These are phyloP conservation scores for Zopfochytrium polystomum DNA, from an alignment of 371 early-diverging fungal species.

Conservation along the genomic window DNA sequence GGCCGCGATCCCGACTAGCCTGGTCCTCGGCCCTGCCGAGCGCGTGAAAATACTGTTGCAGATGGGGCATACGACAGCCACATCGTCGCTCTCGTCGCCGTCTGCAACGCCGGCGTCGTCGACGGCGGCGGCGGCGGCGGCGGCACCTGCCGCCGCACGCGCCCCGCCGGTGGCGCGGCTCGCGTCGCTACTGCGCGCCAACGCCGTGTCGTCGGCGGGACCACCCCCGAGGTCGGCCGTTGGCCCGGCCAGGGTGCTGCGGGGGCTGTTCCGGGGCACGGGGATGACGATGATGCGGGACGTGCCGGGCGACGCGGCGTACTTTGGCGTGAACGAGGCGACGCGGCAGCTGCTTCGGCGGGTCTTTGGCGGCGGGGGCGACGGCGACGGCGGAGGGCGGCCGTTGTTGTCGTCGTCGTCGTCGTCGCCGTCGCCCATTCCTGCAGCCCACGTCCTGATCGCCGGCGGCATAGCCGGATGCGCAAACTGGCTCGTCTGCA, in stretches of 20 bases:
- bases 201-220: constrained; percentile 5
- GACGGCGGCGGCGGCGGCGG: background rate
- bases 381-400: no score
- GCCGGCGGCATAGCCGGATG: constrained; percentile 60
- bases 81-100: background rate
- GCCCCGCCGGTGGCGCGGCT: no score
- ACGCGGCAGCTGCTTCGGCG: constrained; percentile 48
- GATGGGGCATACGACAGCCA: constrained; percentile 9
- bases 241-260: constrained; percentile 11
- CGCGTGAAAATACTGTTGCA: constrained; percentile 47
- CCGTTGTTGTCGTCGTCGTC: constrained; percentile 55
- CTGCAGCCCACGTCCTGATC: constrained; percentile 13
- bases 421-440: background rate
- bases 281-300: constrained; percentile 61
- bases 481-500: constrained; percentile 75
- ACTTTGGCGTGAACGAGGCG: constrained; percentile 68
- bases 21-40: constrained; percentile 46
- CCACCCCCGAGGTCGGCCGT: background rate
- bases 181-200: background rate
- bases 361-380: no score
- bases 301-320: constrained; percentile 88
- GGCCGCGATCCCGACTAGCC: constrained; percentile 41
- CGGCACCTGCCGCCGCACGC: no score
- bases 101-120: background rate
- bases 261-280: constrained; percentile 39